A percentile compares a stretch with the other conserved stretches of the same genome.
phyloP scores from a whole-genome alignment of 768 basidiomycete species.

The Myochromella boudieri region DNA sequence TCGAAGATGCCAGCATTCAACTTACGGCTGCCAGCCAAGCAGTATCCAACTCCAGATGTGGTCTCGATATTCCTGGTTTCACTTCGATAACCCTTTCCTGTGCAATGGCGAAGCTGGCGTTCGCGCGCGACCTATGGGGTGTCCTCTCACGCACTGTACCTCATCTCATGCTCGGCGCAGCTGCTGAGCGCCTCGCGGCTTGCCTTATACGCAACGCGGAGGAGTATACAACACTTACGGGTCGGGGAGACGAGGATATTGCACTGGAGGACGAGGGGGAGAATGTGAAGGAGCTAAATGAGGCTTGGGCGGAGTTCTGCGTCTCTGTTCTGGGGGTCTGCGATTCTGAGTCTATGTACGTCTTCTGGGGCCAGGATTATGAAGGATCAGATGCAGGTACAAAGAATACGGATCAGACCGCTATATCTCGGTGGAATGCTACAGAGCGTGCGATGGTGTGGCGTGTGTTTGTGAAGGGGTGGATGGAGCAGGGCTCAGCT shows the following conservation, averaged over 20 bases:
- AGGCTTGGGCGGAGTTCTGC: slow-evolving; percentile 61
- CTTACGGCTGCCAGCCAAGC: slow-evolving; percentile 21
- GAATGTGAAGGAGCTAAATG: slow-evolving; percentile 40
- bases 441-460: slow-evolving; percentile 54
- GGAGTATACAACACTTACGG: slow-evolving; percentile 36
- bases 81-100: slow-evolving; percentile 6
- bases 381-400: slow-evolving; percentile 20
- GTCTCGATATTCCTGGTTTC: slow-evolving; percentile 11
- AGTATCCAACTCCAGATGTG: slow-evolving; percentile 13
- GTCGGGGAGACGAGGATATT: not conserved
- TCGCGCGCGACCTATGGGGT: slow-evolving; percentile 61
- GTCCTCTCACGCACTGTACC: slow-evolving; percentile 44
- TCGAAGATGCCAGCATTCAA: slow-evolving; percentile 46
- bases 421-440: slow-evolving; percentile 37
- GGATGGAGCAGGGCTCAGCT: slow-evolving; percentile 42
- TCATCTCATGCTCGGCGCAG: slow-evolving; percentile 35
- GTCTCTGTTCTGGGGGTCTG: slow-evolving; percentile 52
- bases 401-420: slow-evolving; percentile 18
- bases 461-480: slow-evolving; percentile 54
- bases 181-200: slow-evolving; percentile 45
- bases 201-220: slow-evolving; percentile 49
- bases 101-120: slow-evolving; percentile 47
- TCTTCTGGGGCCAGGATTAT: slow-evolving; percentile 50
- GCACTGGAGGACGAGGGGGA: slow-evolving; percentile 11
- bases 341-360: slow-evolving; percentile 43